Conservation (phyloP, 75 land plant genomes). For the Ceratopteris richardii region DNA sequence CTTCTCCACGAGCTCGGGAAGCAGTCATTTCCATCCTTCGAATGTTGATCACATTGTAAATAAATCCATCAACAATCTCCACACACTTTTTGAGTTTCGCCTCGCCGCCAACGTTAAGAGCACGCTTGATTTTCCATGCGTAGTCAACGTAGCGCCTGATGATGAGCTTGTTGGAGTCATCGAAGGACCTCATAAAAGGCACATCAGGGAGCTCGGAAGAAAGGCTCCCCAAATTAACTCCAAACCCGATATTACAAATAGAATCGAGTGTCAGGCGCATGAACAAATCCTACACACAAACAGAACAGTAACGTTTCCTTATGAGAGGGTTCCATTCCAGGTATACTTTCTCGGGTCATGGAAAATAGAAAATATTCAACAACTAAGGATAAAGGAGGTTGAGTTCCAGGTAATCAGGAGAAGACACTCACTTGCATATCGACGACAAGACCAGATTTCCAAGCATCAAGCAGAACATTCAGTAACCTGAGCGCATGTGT, state of each 20-base stretch:
- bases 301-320: not conserved
- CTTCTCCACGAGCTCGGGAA: constrained; percentile 4
- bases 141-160: constrained; percentile 33
- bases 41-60: constrained; percentile 31
- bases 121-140: constrained; percentile 46
- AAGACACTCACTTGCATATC: constrained; percentile 71
- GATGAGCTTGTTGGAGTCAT: constrained; percentile 16
- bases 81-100: constrained; percentile 27
- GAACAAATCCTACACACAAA: constrained; percentile 14
- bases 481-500: constrained; percentile 37
- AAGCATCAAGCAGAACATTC: constrained; percentile 14
- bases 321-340: no score
- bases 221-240: constrained; percentile 11
- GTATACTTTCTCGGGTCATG: no score
- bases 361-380: no score
- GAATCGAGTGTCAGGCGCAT: constrained; percentile 18
- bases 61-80: constrained; percentile 38
- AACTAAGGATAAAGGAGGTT: no score
- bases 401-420: no score
- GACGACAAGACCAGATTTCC: constrained; percentile 4
- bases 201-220: constrained; percentile 9
- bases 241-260: constrained; percentile 23
- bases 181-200: constrained; percentile 20
- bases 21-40: constrained; percentile 23
- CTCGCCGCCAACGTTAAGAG: constrained; percentile 50